These are phyloP conservation scores for Vachellia collinsii DNA, from an alignment of 306 rosid genomes.

Conservation along the genomic window DNA sequence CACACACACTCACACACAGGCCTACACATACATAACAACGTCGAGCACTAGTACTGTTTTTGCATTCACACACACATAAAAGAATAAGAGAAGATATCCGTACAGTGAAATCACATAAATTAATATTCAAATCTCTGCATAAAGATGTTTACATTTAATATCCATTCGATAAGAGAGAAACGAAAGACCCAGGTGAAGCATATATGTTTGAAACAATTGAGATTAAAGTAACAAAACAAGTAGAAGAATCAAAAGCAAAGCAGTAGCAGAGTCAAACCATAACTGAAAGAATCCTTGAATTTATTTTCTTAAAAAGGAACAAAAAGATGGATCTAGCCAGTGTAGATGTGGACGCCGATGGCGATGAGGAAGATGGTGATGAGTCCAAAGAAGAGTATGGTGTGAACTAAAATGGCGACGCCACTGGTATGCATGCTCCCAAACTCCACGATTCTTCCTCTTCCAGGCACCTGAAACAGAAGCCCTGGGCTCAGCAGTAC, in stretches of 20 bases:
- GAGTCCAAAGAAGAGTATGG: conserved; percentile 71
- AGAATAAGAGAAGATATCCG: too few relatives aligned
- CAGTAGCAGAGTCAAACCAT: neutral
- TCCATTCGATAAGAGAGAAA: neutral
- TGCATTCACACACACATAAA: neutral
- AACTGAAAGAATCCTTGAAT: neutral
- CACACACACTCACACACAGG: too few relatives aligned
- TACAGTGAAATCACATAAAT: too few relatives aligned
- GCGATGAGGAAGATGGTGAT: conserved; percentile 67
- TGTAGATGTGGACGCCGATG: conserved; percentile 62
- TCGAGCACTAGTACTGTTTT: neutral
- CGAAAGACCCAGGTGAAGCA: neutral
- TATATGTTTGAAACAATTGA: neutral
- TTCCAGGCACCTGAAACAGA: conserved; percentile 67
- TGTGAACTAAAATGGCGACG: conserved; percentile 56
- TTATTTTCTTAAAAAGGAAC: neutral
- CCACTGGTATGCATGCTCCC: conserved; percentile 68
- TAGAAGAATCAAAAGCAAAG: neutral
- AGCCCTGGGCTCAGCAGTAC: conserved; percentile 68
- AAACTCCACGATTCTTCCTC: conserved; percentile 52
- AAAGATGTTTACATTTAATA: too few relatives aligned
- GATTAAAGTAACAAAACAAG: neutral
- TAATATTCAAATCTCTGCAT: too few relatives aligned
- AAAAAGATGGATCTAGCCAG: conserved; percentile 40
- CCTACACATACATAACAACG: neutral